A percentile compares a stretch with the other conserved stretches of the same genome.
phyloP scores from a whole-genome alignment of 2,329 filamentous ascomycete genomes.

The Epichloe festucae region DNA sequence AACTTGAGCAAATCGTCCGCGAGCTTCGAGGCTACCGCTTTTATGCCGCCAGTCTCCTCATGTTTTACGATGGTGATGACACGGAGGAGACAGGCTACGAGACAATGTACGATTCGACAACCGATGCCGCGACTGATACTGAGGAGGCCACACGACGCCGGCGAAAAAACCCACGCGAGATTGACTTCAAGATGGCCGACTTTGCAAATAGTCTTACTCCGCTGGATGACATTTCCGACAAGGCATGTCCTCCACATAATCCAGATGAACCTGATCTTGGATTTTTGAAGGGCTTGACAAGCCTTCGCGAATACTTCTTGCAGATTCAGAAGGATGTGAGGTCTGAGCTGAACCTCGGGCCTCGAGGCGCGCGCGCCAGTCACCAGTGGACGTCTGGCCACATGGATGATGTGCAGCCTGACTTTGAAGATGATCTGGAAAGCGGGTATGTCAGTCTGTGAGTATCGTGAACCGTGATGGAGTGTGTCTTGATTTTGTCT shows the following conservation, averaged over 20 bases:
- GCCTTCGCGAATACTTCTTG: conserved; percentile 78
- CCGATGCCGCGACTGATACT: conserved; percentile 44
- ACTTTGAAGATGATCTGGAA: conserved; percentile 16
- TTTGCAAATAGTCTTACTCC: conserved; percentile 96
- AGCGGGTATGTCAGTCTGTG: conserved; percentile 3
- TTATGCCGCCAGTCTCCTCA: conserved; percentile 86
- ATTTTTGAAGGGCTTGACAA: conserved; percentile 74
- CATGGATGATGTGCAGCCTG: conserved; percentile 12
- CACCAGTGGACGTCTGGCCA: conserved; percentile 9
- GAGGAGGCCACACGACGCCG: conserved; percentile 37
- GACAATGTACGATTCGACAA: conserved; percentile 42
- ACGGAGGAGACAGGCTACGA: conserved; percentile 35
- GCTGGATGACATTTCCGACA: conserved; percentile 53
- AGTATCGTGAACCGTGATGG: neutral
- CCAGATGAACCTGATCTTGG: conserved; percentile 73
- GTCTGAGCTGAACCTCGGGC: conserved; percentile 34
- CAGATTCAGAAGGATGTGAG: conserved; percentile 71
- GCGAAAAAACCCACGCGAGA: conserved; percentile 43
- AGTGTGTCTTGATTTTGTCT: neutral
- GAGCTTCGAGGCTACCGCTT: conserved; percentile 77
- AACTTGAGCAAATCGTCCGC: conserved; percentile 72
- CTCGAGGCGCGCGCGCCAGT: conserved; percentile 11
- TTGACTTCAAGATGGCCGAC: conserved; percentile 94
- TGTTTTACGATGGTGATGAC: conserved; percentile 87
- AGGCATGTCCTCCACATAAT: conserved; percentile 67